These are phyloP conservation scores for Kwoniella shivajii DNA, from an alignment of 1,284 basidiomycete species.

Conservation along the genomic window DNA sequence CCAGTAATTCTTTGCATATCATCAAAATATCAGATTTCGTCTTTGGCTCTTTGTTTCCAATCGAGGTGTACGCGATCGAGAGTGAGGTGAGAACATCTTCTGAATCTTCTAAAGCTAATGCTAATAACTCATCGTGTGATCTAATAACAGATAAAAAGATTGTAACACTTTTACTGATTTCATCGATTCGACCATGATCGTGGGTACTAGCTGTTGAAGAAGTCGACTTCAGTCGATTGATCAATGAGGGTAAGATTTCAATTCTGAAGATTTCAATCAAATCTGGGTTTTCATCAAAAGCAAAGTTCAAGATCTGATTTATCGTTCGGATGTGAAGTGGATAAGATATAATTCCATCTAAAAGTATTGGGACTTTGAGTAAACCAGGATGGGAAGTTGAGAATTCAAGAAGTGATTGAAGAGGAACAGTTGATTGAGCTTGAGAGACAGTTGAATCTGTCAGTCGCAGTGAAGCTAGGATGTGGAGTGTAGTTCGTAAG, in stretches of 20 bases:
- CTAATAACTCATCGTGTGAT: slow-evolving; percentile 34
- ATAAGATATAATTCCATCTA: slow-evolving; percentile 30
- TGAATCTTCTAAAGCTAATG: slow-evolving; percentile 25
- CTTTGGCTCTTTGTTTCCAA: slow-evolving; percentile 2
- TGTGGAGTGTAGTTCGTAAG: slow-evolving; percentile 13
- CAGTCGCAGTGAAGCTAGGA: slow-evolving; percentile 13
- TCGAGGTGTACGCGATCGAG: slow-evolving; percentile 20
- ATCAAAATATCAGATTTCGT: slow-evolving; percentile 32
- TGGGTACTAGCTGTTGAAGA: background rate
- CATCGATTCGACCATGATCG: background rate
- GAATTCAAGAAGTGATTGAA: slow-evolving; percentile 13
- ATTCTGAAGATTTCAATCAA: slow-evolving; percentile 19
- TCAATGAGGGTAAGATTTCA: slow-evolving; percentile 24
- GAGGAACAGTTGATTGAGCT: slow-evolving; percentile 15
- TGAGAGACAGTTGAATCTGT: background rate
- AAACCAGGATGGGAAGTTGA: slow-evolving; percentile 6
- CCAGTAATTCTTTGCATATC: slow-evolving; percentile 26
- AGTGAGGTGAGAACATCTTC: slow-evolving; percentile 33
- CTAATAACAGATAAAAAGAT: slow-evolving; percentile 23
- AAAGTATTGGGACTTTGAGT: slow-evolving; percentile 16
- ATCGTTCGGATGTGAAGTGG: slow-evolving; percentile 20
- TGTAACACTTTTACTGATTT: slow-evolving; percentile 4
- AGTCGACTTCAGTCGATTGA: slow-evolving; percentile 16
- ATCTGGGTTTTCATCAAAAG: slow-evolving; percentile 10
- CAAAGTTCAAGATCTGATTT: slow-evolving; percentile 13